These are phyloP conservation scores for Aspergillus nomiae DNA, from an alignment of 2,329 filamentous ascomycete genomes.

Conservation along the genomic window DNA sequence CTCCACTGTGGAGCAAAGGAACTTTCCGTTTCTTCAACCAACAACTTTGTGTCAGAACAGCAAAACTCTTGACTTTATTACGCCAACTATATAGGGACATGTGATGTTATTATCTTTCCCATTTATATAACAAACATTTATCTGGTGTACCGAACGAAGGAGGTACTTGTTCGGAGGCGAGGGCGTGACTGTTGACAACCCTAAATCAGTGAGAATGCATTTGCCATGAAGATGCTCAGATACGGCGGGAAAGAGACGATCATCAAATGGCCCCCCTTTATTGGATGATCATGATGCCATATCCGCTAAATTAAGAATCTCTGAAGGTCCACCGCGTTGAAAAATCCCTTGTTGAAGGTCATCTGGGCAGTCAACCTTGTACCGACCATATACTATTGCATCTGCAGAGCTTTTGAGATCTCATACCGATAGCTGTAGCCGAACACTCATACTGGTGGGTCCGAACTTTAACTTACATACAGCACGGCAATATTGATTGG, in stretches of 20 bases:
- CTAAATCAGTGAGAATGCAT: neutral
- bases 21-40: too few species aligned
- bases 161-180: neutral
- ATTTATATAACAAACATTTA: too few species aligned
- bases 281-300: constrained; percentile 17
- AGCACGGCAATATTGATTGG: neutral
- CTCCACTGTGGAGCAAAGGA: too few species aligned
- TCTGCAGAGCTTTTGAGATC: neutral
- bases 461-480: neutral
- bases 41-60: too few species aligned
- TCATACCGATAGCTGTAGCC: neutral
- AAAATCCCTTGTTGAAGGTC: too few species aligned
- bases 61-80: too few species aligned
- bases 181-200: neutral
- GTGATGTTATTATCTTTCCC: too few species aligned
- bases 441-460: neutral
- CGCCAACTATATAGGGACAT: too few species aligned
- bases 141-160: too few species aligned
- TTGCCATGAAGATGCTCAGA: neutral
- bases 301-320: constrained; percentile 12
- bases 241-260: neutral
- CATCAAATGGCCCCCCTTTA: neutral
- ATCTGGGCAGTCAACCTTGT: too few species aligned
- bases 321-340: neutral
- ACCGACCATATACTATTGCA: too few species aligned